Evolutionary conservation across 441 rosid species (phyloP).

Genomic region (Corymbia citriodora): DNA sequence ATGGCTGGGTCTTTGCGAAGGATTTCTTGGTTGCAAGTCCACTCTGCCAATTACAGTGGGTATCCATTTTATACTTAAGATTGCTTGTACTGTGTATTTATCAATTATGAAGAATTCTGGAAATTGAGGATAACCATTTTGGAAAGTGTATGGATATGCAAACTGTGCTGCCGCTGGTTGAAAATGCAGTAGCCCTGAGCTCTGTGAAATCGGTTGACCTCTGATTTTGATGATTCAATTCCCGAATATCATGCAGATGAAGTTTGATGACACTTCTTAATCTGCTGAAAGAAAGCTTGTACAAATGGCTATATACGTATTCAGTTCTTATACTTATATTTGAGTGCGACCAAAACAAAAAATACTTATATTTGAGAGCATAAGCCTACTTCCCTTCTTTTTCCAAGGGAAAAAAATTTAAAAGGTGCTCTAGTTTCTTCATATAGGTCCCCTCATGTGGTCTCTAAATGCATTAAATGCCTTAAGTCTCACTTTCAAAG

Average conservation of each 20-base stretch:
- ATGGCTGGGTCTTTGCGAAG: not conserved
- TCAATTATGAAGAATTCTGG: not conserved
- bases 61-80: not conserved
- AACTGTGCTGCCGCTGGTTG: not conserved
- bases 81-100: not conserved
- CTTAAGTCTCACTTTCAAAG: not conserved
- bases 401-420: accelerated
- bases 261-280: not conserved
- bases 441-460: accelerated
- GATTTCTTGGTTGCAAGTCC: slow-evolving; percentile 49
- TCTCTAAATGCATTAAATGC: not conserved
- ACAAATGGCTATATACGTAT: not conserved
- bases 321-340: not conserved
- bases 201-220: not conserved
- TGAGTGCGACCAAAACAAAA: too few relatives aligned
- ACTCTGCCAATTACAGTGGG: slow-evolving; percentile 54
- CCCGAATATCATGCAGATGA: not conserved
- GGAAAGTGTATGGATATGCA: not conserved
- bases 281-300: not conserved
- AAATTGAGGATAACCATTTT: not conserved
- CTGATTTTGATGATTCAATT: not conserved
- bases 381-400: not conserved
- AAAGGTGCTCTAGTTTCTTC: not conserved
- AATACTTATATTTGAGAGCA: not conserved
- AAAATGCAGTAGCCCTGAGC: not conserved